Percentiles rank a stretch among this genome's conserved stretches.
phyloP scores from a whole-genome alignment of 208 protist genomes.

The Herpetomonas muscarum region DNA sequence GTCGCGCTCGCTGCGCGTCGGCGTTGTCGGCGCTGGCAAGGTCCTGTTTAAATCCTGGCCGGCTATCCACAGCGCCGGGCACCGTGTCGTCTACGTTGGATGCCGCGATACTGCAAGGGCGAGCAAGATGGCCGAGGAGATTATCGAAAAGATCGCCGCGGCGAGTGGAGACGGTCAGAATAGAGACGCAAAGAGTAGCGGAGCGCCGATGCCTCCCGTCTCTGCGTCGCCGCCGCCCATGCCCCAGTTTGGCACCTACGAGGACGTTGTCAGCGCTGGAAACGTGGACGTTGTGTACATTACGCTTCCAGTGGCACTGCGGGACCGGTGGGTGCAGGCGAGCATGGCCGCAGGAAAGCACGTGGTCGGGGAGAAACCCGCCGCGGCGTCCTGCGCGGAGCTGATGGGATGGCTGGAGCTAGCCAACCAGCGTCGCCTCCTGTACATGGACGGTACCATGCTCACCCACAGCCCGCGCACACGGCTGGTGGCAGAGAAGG shows the following conservation, averaged over 20 bases:
- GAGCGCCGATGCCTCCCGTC: too few species aligned
- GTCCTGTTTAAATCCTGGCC: constrained; percentile 27
- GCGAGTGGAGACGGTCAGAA: background rate
- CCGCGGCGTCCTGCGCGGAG: constrained; percentile 12
- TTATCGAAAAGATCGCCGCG: constrained; percentile 7
- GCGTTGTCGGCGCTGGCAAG: constrained; percentile 23
- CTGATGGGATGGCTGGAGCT: constrained; percentile 27
- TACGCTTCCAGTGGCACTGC: constrained; percentile 24
- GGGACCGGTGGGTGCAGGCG: constrained; percentile 29
- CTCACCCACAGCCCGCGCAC: constrained; percentile 31
- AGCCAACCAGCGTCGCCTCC: constrained; percentile 18
- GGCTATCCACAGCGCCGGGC: constrained; percentile 25
- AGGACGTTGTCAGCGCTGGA: constrained; percentile 19
- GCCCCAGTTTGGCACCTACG: constrained; percentile 23
- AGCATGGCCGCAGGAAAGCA: constrained; percentile 31
- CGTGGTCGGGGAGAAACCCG: constrained; percentile 39
- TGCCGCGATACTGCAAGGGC: constrained; percentile 19
- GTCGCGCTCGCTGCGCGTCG: constrained; percentile 32
- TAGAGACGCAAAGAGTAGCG: too few species aligned
- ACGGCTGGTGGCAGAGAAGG: constrained; percentile 9
- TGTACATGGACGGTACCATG: constrained; percentile 48
- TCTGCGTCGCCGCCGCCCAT: background rate
- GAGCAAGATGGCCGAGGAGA: constrained; percentile 18
- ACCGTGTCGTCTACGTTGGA: constrained; percentile 24
- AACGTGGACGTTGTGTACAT: constrained; percentile 46